These are phyloP conservation scores for Camelina hispida DNA, from an alignment of 345 rosid genomes.

Conservation along the genomic window DNA sequence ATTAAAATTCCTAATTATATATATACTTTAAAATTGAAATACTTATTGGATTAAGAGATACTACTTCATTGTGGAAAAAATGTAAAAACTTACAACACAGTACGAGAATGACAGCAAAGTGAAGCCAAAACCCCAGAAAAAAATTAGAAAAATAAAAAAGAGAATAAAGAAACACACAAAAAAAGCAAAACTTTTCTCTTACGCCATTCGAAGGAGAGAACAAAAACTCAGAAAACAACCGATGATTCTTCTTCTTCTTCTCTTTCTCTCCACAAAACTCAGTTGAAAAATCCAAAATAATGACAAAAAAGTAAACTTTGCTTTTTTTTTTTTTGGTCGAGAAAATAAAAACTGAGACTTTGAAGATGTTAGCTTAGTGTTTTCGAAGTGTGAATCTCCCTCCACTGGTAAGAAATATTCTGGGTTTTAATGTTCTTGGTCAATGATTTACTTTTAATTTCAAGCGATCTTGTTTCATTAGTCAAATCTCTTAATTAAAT, in stretches of 20 bases:
- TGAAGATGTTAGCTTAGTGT: slow-evolving; percentile 42
- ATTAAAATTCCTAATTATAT: neutral
- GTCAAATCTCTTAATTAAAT: slow-evolving; percentile 9
- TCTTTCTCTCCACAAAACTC: slow-evolving; percentile 39
- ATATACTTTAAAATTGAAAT: neutral
- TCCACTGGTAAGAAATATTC: slow-evolving; percentile 42
- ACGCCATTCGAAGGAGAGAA: slow-evolving; percentile 40
- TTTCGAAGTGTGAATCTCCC: slow-evolving; percentile 37
- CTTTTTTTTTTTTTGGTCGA: neutral
- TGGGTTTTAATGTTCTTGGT: slow-evolving; percentile 26
- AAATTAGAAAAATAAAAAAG: neutral
- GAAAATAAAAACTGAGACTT: slow-evolving; percentile 28
- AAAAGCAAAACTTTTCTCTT: slow-evolving; percentile 40
- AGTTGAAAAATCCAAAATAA: slow-evolving; percentile 30
- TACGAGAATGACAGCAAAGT: slow-evolving; percentile 46
- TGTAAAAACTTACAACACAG: slow-evolving; percentile 29
- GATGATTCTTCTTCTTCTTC: slow-evolving; percentile 29
- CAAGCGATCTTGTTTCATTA: neutral
- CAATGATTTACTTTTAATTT: slow-evolving; percentile 1
- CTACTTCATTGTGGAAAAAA: slow-evolving; percentile 4
- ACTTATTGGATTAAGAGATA: slow-evolving; percentile 1
- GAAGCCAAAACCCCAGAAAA: neutral
- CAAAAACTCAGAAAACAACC: slow-evolving; percentile 30
- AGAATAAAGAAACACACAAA: slow-evolving; percentile 22
- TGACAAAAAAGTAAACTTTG: slow-evolving; percentile 6